Evolutionary conservation across 2,329 filamentous ascomycete genomes (phyloP), one percentile per base, ranked within the genome.

Genomic region (Parastagonospora avenae): DNA sequence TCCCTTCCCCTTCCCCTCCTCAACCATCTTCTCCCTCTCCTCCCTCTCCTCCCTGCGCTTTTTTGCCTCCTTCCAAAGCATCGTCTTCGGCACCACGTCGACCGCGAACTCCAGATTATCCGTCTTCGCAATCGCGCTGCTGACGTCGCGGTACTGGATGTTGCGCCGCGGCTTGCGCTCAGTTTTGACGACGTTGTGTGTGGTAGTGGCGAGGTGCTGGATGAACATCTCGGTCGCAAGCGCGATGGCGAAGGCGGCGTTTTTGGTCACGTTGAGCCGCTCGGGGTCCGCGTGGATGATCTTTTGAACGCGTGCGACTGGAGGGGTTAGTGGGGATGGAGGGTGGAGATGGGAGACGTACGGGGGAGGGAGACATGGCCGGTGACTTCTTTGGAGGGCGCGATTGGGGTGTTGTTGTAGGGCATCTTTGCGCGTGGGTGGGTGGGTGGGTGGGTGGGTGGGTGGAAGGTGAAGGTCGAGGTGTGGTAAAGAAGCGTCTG

Each of bases 181-280:
- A 1, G 92, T 84, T 70, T 94, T 95, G 64, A 92, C 89, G 66
- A 96, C 90, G 66, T 90, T 92, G 72, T 96, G 87, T 24, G 89
- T 88, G 72, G 95, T 90, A 56, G 89, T 84, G 15, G 92, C 87
- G 24, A 99, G 84, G 73, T 97, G 89, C 73, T 96, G 91, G 61
- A 99, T 88, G 77, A 99, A 97, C 82, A 96, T 87, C 77, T 99
- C 94, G 3, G 94, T 92, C 16, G 94, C 94, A 53, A 96, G 82
- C 1, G 93, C 92, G 66, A 97, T 95, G 50, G 93, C 87, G 73
- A 97, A 97, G 15, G 92, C 90, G 46, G 93, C 93, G 68, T 96
- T 96, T 74, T 92, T 96, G 40, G 92, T 96, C 74, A 90, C 85
- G 56, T 80, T 81, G 55, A 96, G 89, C 56, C 97, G 93, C 37